Percentiles rank a stretch among this genome's conserved stretches.
phyloP scores from a whole-genome alignment of 306 rosid genomes.

The Vicia faba region DNA sequence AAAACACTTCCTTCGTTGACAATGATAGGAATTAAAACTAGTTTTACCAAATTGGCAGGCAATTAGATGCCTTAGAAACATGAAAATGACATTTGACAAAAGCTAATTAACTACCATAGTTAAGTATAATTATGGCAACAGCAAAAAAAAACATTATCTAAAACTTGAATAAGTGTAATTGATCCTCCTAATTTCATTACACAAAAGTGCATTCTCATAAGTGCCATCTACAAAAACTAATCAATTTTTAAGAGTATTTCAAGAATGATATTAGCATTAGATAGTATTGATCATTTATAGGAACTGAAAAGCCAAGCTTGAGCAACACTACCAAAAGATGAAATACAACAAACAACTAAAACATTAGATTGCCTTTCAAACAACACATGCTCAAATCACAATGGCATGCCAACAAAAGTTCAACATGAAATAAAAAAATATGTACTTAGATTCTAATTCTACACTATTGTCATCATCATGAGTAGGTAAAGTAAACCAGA shows the following conservation, averaged over 20 bases:
- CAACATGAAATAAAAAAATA: conserved; percentile 25
- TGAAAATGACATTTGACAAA: conserved; percentile 20
- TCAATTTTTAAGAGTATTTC: too few relatives aligned
- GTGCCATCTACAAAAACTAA: too few relatives aligned
- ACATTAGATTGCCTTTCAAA: conserved; percentile 30
- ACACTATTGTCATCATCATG: conserved; percentile 32
- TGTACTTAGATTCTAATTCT: conserved; percentile 36
- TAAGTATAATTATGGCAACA: too few relatives aligned
- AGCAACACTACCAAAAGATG: not conserved
- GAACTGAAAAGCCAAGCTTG: not conserved
- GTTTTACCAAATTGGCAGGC: conserved; percentile 13
- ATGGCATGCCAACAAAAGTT: conserved; percentile 3
- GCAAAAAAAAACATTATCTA: too few relatives aligned
- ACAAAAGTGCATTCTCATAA: too few relatives aligned
- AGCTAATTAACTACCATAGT: not conserved
- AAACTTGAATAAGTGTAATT: too few relatives aligned
- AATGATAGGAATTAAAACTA: not conserved
- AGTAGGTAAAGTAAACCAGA: conserved; percentile 28
- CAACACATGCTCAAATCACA: conserved; percentile 28
- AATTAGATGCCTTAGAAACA: conserved; percentile 11
- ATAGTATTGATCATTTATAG: not conserved
- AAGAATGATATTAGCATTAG: too few relatives aligned
- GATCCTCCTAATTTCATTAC: too few relatives aligned
- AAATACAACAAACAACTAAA: conserved; percentile 18
- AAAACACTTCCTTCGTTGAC: conserved; percentile 25